phyloP scores from a whole-genome alignment of 139 green algal species.

The Microglena sp. region DNA sequence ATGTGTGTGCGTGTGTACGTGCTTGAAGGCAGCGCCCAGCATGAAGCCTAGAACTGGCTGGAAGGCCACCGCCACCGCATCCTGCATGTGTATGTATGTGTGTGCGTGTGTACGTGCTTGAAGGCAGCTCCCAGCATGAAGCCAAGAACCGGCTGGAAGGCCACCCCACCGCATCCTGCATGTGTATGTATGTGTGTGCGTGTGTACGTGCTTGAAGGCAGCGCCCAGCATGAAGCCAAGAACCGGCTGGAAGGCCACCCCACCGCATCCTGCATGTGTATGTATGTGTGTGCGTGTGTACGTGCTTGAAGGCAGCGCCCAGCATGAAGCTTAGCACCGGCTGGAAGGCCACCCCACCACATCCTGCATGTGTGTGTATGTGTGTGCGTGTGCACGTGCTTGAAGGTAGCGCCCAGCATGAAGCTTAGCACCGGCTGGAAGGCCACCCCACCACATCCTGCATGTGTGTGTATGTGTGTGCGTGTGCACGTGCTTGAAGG shows the following conservation, averaged over 20 bases:
- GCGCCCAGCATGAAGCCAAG: constrained; percentile 25
- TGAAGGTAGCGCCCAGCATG: constrained; percentile 20
- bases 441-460: no score
- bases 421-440: constrained; percentile 21
- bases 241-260: constrained; percentile 21
- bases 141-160: constrained; percentile 23
- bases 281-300: constrained; percentile 1
- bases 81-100: constrained; percentile 1
- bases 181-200: not conserved
- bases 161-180: constrained; percentile 16
- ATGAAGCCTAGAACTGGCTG: constrained; percentile 23
- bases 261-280: constrained; percentile 13
- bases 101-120: not conserved
- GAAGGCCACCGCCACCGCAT: constrained; percentile 23
- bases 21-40: constrained; percentile 13
- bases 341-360: constrained; percentile 20
- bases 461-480: no score
- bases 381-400: not conserved
- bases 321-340: constrained; percentile 27
- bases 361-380: constrained; percentile 10
- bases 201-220: not conserved
- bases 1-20: not conserved
- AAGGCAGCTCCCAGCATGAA: constrained; percentile 21
- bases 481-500: no score
- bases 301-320: not conserved